These are phyloP conservation scores for Solanum pennellii DNA, from an alignment of 257 asterid genomes.

Conservation along the genomic window DNA sequence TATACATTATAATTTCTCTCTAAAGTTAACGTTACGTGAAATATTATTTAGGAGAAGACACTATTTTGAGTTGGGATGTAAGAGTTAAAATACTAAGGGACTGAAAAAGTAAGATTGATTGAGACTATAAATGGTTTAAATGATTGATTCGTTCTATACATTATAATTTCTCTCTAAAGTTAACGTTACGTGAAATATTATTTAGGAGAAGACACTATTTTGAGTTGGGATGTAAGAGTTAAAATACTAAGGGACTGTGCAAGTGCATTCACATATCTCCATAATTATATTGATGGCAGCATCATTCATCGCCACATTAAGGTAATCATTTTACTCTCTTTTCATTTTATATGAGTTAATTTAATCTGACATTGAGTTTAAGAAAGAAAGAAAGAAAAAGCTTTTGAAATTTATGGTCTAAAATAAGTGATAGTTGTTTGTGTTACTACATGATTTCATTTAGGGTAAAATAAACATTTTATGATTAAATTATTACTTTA, in stretches of 20 bases:
- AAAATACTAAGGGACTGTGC: constrained; percentile 61
- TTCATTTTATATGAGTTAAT: too few species aligned
- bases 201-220: constrained; percentile 46
- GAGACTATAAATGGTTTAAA: constrained; percentile 19
- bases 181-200: not conserved
- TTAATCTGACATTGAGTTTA: too few species aligned
- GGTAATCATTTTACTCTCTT: constrained; percentile 6
- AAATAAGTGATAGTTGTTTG: too few species aligned
- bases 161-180: not conserved
- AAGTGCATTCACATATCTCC: constrained; percentile 61
- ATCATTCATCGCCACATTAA: constrained; percentile 74
- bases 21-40: not conserved
- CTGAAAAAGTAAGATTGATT: constrained; percentile 5
- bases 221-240: constrained; percentile 58
- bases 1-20: not conserved
- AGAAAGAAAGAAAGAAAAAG: too few species aligned
- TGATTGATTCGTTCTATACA: not conserved
- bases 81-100: constrained; percentile 57
- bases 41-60: constrained; percentile 42
- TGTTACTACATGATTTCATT: too few species aligned
- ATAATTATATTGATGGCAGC: constrained; percentile 52
- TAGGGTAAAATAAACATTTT: too few species aligned
- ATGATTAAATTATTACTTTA: too few species aligned
- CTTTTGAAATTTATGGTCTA: too few species aligned
- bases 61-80: constrained; percentile 42